These are phyloP conservation scores for Penicillium steckii DNA, from an alignment of 495 filamentous ascomycete species.

Conservation along the genomic window DNA sequence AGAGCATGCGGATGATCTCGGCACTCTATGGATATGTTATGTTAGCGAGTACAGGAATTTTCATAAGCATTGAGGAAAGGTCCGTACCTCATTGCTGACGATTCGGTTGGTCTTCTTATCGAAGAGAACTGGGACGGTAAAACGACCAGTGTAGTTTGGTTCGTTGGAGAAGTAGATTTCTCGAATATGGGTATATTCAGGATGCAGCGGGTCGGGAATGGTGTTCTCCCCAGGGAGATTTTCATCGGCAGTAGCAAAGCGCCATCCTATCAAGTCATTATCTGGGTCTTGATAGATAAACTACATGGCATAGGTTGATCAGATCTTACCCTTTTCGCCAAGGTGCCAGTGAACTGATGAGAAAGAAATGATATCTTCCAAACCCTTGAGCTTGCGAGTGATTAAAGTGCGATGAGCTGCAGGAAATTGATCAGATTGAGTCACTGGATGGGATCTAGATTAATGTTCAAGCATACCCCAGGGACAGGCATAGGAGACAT, in stretches of 20 bases:
- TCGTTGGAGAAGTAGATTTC: constrained; percentile 62
- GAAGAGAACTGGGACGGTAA: constrained; percentile 62
- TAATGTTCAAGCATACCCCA: constrained; percentile 51
- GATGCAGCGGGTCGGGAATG: constrained; percentile 51
- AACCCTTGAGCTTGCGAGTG: constrained; percentile 63
- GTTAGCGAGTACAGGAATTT: not conserved
- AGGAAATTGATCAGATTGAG: not conserved
- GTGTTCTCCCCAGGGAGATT: constrained; percentile 58
- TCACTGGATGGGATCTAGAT: not conserved
- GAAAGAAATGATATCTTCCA: constrained; percentile 64
- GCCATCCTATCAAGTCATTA: constrained; percentile 61
- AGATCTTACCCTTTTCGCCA: constrained; percentile 52
- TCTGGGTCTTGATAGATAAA: not conserved
- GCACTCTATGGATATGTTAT: constrained; percentile 29
- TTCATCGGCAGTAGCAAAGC: constrained; percentile 66
- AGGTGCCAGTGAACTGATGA: constrained; percentile 71
- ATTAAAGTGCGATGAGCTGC: constrained; percentile 66
- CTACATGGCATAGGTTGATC: not conserved
- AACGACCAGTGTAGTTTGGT: constrained; percentile 57
- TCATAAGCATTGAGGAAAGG: not conserved
- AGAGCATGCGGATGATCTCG: constrained; percentile 70
- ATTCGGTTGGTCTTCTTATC: constrained; percentile 59
- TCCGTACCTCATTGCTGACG: constrained; percentile 54
- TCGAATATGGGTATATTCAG: constrained; percentile 54
- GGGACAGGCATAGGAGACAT: constrained; percentile 72